A percentile compares a stretch with the other conserved stretches of the same genome.
Evolutionary conservation across 768 basidiomycete genomes (phyloP).

Genomic region (Tylopilus vinaceipallidus): DNA sequence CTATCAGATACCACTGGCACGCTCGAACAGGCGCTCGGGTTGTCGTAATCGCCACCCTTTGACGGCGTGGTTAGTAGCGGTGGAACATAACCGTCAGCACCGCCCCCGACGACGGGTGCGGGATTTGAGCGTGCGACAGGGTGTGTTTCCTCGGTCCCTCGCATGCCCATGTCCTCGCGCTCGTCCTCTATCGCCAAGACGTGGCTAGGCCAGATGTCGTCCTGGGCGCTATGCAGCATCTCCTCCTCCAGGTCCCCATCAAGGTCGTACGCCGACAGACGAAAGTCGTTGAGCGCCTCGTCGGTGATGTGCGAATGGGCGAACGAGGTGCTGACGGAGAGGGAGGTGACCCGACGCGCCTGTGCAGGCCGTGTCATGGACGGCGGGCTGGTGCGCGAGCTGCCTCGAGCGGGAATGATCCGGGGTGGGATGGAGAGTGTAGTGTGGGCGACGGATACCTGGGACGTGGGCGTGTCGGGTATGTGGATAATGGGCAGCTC

Average conservation of each 20-base stretch:
- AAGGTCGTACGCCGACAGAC: constrained; percentile 25
- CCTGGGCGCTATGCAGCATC: constrained; percentile 24
- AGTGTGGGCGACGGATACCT: background rate
- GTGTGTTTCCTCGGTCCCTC: background rate
- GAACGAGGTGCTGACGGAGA: constrained; percentile 22
- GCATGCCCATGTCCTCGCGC: background rate
- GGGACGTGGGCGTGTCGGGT: background rate
- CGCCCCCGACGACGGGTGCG: background rate
- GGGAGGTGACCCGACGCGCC: constrained; percentile 18
- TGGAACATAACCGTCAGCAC: constrained; percentile 7
- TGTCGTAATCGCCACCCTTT: constrained; percentile 15
- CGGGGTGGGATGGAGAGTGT: background rate
- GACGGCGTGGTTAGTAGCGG: background rate
- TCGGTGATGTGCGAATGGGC: constrained; percentile 24
- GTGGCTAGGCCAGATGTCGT: constrained; percentile 18
- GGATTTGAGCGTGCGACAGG: too few relatives aligned
- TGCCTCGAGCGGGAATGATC: background rate
- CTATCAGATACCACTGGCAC: background rate
- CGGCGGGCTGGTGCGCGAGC: background rate
- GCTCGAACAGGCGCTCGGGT: background rate
- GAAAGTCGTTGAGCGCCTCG: constrained; percentile 23
- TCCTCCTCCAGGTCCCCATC: constrained; percentile 25
- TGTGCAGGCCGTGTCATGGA: constrained; percentile 9
- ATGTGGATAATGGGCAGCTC: background rate
- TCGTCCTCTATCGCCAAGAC: constrained; percentile 11